Conservation (phyloP, 768 basidiomycete species). For the Leucosporidium creatinivorum region DNA sequence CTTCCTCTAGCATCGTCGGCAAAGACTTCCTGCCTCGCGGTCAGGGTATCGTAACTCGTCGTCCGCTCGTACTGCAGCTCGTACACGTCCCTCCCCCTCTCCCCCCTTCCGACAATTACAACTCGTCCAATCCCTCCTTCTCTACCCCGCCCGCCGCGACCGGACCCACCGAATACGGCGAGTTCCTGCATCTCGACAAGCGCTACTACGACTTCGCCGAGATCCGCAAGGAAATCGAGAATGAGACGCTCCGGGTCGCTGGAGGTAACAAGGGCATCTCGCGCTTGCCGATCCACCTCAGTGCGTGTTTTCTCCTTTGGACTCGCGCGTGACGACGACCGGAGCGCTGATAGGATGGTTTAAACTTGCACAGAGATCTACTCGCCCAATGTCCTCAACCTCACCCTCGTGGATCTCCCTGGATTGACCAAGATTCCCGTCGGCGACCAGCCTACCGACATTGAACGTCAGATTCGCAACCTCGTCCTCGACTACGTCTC, state of each 20-base stretch:
- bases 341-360: not conserved
- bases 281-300: conserved; percentile 86
- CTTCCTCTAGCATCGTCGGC: conserved; percentile 72
- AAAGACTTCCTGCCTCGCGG: conserved; percentile 49
- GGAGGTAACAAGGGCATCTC: conserved; percentile 99
- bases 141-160: not conserved
- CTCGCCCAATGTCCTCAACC: conserved; percentile 87
- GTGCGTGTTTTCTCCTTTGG: conserved; percentile 1
- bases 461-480: conserved; percentile 89
- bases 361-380: conserved; percentile 55
- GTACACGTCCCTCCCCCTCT: conserved; percentile 74
- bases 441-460: conserved; percentile 84
- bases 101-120: conserved; percentile 16
- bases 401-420: conserved; percentile 93
- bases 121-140: conserved; percentile 41
- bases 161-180: conserved; percentile 69
- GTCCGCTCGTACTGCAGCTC: conserved; percentile 90
- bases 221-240: conserved; percentile 92
- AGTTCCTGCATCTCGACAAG: conserved; percentile 94
- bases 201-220: conserved; percentile 94
- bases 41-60: conserved; percentile 86
- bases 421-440: conserved; percentile 96
- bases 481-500: conserved; percentile 94
- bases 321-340: not conserved
- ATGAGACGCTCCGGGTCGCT: conserved; percentile 84